Conservation (phyloP, 2,329 filamentous ascomycete genomes). For the Colletotrichum sojae region DNA sequence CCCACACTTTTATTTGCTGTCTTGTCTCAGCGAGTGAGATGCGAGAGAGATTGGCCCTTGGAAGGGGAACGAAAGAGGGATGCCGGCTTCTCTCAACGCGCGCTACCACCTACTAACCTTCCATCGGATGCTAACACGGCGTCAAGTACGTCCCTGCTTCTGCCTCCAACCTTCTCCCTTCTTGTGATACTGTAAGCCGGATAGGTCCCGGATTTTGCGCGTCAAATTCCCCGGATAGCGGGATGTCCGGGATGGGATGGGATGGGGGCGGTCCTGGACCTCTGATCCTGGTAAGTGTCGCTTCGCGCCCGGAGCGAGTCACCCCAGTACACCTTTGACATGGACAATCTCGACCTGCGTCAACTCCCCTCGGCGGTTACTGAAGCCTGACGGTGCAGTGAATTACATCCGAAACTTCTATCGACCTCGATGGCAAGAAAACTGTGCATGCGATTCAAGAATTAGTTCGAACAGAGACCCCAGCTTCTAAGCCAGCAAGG, state of each 20-base stretch:
- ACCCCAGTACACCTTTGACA: not conserved
- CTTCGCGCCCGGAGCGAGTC: not conserved
- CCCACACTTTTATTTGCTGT: slow-evolving; percentile 29
- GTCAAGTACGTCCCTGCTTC: not conserved
- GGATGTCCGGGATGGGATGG: slow-evolving; percentile 3
- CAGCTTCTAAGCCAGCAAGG: slow-evolving; percentile 1
- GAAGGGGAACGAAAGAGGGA: not conserved
- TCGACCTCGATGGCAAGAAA: no score
- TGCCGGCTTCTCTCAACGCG: slow-evolving; percentile 25
- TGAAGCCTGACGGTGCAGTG: not conserved
- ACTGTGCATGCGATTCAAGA: no score
- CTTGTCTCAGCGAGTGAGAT: slow-evolving; percentile 35
- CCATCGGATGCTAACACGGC: slow-evolving; percentile 6
- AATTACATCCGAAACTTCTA: not conserved
- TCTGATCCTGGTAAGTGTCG: slow-evolving; percentile 8
- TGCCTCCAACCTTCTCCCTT: slow-evolving; percentile 1
- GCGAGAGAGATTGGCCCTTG: slow-evolving; percentile 12
- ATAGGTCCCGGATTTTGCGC: slow-evolving; percentile 5
- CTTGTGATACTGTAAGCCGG: slow-evolving; percentile 7
- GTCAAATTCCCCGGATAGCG: slow-evolving; percentile 17
- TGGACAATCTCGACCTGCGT: not conserved
- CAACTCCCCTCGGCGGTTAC: not conserved
- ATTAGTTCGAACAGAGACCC: no score
- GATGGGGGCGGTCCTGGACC: slow-evolving; percentile 1
- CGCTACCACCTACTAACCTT: slow-evolving; percentile 5